phyloP scores from a whole-genome alignment of 163 green algal genomes.

The Scenedesmus sp. region DNA sequence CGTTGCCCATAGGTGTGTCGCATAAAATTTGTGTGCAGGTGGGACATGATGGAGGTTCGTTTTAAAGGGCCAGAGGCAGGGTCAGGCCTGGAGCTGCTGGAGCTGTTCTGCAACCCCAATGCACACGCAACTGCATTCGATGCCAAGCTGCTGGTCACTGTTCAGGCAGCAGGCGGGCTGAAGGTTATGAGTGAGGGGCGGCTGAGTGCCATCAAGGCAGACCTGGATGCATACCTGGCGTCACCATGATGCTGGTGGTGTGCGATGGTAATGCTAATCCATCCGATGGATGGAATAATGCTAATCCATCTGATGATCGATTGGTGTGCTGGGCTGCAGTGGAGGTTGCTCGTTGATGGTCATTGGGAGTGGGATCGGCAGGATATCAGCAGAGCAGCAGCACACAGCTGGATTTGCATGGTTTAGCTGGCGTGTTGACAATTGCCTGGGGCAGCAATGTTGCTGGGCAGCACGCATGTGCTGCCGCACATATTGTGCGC shows the following conservation, averaged over 20 bases:
- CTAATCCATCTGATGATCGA: no score
- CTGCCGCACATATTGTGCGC: no score
- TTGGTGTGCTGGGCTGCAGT: no score
- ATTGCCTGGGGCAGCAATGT: no score
- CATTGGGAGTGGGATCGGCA: no score
- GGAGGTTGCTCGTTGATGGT: no score
- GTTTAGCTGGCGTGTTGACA: no score
- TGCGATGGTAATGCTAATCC: no score
- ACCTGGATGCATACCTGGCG: conserved; percentile 33
- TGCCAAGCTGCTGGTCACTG: conserved; percentile 78
- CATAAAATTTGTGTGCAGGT: conserved; percentile 33
- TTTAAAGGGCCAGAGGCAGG: conserved; percentile 26
- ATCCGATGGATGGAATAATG: no score
- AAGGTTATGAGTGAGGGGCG: conserved; percentile 35
- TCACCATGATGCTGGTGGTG: background rate
- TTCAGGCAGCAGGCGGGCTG: conserved; percentile 50
- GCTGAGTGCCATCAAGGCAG: conserved; percentile 47
- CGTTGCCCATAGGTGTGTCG: background rate
- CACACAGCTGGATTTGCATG: no score
- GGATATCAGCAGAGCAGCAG: no score
- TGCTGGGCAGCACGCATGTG: no score
- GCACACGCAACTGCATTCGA: conserved; percentile 80
- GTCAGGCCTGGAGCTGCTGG: conserved; percentile 23
- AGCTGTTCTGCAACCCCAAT: conserved; percentile 88
- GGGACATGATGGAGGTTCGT: conserved; percentile 53